Conservation (phyloP, 2,329 filamentous ascomycete genomes). For the Exophiala aquamarina region DNA sequence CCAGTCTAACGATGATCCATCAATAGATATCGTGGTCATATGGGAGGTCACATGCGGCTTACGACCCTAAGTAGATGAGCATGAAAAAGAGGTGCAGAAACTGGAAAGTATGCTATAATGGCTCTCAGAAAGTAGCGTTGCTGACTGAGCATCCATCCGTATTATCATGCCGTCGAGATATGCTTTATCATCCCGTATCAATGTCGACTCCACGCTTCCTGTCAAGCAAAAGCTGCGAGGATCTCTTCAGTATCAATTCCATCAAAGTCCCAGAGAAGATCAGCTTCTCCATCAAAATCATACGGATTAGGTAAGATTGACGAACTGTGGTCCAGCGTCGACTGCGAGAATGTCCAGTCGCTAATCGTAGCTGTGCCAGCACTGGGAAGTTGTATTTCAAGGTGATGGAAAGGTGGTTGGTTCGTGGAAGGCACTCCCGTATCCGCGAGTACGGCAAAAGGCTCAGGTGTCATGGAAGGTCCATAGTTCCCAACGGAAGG, state of each 20-base stretch:
- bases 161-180: no score
- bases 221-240: slow-evolving; percentile 8
- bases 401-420: not conserved
- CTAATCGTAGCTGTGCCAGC: not conserved
- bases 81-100: no score
- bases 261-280: slow-evolving; percentile 12
- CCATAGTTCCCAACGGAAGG: not conserved
- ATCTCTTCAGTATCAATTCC: slow-evolving; percentile 15
- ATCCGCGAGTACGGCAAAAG: not conserved
- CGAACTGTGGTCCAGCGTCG: not conserved
- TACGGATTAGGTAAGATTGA: slow-evolving; percentile 3
- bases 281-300: not conserved
- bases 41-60: no score
- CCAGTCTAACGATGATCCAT: no score
- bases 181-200: no score
- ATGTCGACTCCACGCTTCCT: not conserved
- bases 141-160: no score
- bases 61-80: no score
- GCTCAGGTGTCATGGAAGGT: not conserved
- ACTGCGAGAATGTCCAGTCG: not conserved
- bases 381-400: not conserved
- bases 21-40: no score
- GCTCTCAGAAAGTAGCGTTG: no score
- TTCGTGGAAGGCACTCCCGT: not conserved
- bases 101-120: no score